These are phyloP conservation scores for Candida xyloterini DNA, from an alignment of 805 yeast species.

Conservation along the genomic window DNA sequence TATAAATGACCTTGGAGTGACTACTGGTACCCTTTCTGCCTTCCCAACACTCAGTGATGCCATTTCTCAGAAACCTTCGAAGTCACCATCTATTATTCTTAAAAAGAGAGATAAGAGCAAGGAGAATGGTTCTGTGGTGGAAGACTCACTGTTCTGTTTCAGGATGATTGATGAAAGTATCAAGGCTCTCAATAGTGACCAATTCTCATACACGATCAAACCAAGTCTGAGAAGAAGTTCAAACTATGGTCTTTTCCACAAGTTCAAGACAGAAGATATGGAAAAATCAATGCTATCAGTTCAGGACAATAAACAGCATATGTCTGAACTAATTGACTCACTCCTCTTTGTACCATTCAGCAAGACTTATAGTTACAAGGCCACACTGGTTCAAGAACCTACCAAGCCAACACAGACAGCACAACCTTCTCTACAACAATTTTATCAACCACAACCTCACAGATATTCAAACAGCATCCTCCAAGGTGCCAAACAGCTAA, in stretches of 20 bases:
- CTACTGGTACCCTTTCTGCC: slow-evolving; percentile 20
- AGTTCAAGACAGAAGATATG: slow-evolving; percentile 17
- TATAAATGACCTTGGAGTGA: slow-evolving; percentile 6
- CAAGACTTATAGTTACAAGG: slow-evolving; percentile 30
- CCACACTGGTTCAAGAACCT: slow-evolving; percentile 11
- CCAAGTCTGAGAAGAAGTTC: slow-evolving; percentile 21
- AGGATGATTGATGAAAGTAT: slow-evolving; percentile 27
- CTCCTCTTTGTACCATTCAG: slow-evolving; percentile 32
- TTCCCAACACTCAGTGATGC: slow-evolving; percentile 33
- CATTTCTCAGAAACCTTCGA: slow-evolving; percentile 16
- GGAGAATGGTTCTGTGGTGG: slow-evolving; percentile 19
- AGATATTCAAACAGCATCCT: slow-evolving; percentile 24
- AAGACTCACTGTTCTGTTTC: slow-evolving; percentile 25
- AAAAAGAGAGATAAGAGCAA: slow-evolving; percentile 31
- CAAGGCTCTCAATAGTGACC: slow-evolving; percentile 23
- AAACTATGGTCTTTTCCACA: slow-evolving; percentile 24
- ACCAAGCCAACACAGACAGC: slow-evolving; percentile 24
- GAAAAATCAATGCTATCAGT: slow-evolving; percentile 13
- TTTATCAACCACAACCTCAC: slow-evolving; percentile 31
- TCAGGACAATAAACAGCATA: slow-evolving; percentile 23
- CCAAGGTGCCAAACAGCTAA: slow-evolving; percentile 20
- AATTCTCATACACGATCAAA: slow-evolving; percentile 25
- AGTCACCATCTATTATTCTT: slow-evolving; percentile 14
- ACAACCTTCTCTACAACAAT: slow-evolving; percentile 31
- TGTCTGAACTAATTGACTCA: slow-evolving; percentile 31